Conservation (phyloP, 2,329 filamentous ascomycete species). For the Juglanconis oblonga region DNA sequence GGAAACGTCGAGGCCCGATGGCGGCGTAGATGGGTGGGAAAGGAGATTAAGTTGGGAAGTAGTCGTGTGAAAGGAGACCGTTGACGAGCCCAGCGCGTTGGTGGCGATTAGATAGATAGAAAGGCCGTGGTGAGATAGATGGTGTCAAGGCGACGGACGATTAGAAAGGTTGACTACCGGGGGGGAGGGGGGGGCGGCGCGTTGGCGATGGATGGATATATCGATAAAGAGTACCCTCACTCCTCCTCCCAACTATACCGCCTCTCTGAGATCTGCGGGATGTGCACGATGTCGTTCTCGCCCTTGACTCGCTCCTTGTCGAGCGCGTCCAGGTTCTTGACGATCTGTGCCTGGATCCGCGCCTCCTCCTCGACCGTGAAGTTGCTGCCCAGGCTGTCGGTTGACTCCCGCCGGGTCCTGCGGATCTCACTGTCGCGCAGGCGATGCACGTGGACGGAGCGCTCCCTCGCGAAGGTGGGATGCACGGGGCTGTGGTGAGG, state of each 20-base stretch:
- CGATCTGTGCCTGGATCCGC: conserved; percentile 20
- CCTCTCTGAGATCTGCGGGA: conserved; percentile 47
- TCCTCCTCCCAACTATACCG: conserved; percentile 51
- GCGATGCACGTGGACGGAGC: neutral
- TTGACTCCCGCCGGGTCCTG: conserved; percentile 24
- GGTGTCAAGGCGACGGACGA: neutral
- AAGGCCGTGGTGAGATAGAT: neutral
- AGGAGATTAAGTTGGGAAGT: neutral
- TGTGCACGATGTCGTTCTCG: conserved; percentile 45
- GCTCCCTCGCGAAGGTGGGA: conserved; percentile 12
- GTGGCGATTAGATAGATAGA: conserved; percentile 8
- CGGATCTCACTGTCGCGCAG: neutral
- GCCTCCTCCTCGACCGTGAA: conserved; percentile 53
- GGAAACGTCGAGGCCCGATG: neutral
- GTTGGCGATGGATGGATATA: neutral
- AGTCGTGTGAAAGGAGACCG: neutral
- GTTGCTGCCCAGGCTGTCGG: conserved; percentile 53
- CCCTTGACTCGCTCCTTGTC: conserved; percentile 42
- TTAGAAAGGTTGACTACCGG: neutral
- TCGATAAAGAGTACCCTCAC: neutral
- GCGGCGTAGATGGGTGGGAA: neutral
- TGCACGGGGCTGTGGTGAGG: conserved; percentile 9
- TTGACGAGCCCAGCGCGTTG: conserved; percentile 1
- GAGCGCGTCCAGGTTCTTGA: conserved; percentile 17
- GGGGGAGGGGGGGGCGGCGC: neutral